Conservation (phyloP, 768 basidiomycete species). For the Tulasnella sp. region DNA sequence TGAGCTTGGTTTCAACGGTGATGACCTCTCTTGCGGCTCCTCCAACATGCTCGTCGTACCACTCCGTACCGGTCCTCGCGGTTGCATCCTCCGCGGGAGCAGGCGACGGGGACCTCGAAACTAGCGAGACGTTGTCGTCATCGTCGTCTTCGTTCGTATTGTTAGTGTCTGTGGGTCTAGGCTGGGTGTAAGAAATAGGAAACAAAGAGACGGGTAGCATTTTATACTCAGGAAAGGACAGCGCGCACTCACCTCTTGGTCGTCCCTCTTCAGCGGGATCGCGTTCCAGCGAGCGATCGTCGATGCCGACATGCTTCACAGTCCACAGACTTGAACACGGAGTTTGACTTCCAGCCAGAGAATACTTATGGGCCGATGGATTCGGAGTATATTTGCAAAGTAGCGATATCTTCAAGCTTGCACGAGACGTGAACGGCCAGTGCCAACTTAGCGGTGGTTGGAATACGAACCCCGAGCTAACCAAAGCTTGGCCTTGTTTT, state of each 20-base stretch:
- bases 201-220: constrained; percentile 32
- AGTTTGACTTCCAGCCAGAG: background rate
- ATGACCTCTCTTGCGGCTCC: constrained; percentile 48
- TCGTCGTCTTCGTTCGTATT: constrained; percentile 35
- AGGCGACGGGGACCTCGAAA: constrained; percentile 72
- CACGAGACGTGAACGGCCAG: background rate
- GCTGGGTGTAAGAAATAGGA: constrained; percentile 38
- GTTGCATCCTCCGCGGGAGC: constrained; percentile 32
- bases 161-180: constrained; percentile 29
- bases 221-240: constrained; percentile 30
- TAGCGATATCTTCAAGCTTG: background rate
- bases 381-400: background rate
- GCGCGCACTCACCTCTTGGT: constrained; percentile 47
- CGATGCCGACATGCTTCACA: constrained; percentile 46
- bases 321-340: background rate
- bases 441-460: background rate
- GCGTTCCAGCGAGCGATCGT: constrained; percentile 64
- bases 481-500: background rate
- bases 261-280: constrained; percentile 38
- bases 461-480: background rate
- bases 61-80: constrained; percentile 37
- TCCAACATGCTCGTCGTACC: constrained; percentile 54
- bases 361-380: background rate
- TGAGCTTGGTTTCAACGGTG: constrained; percentile 73
- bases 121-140: constrained; percentile 60